Evolutionary conservation across 306 rosid genomes (phyloP), one percentile per base, ranked within the genome.

Genomic region (Senna tora): DNA sequence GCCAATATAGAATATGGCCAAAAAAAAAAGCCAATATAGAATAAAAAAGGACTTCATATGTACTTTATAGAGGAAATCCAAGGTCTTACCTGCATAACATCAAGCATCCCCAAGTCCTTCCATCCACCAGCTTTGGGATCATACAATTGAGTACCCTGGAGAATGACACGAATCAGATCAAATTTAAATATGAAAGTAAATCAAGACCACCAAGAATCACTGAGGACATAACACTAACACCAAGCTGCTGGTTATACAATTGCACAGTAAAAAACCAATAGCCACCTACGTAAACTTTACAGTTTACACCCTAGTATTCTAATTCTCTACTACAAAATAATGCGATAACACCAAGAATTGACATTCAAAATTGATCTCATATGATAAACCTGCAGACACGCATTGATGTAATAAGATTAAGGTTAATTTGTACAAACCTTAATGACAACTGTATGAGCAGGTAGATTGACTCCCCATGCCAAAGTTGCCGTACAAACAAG

Each of bases 121-220:
- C 97, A 93, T 36, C 98, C 98, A 80, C 98, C 98, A 76, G 98
- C 98, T 87, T 93, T 93, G 71, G 98, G 80, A 86, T 93, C 96
- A 83, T 93, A 93, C 53, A 93, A 82, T 85, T 93, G 98, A 55
- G 98, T 93, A 67, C 98, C 97, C 98, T 90, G 60, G 65, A 83
- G 56, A 58, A 82, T 49, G 58, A 66, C 65, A 75, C 20, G 15
- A 72, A 36, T 75, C 62, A 67, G 52, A 61, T 53, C 16, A 73
- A 60, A 56, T 28, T 46, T 42, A 22, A 43, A 71, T 21, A 78
- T 16, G 58, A 76, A 72, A 59, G 46, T 52, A 72, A 68, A 54
- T 42, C 38, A 59, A 72, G 54, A 69, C 50, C 51, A 51, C 46
- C 21, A 54, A 56, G 69, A 72, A 62, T 52, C 67, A 34, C 33